Base-by-base conservation (phyloP, 352 stramenopile genomes). In the Discostella stelligera region DNA sequence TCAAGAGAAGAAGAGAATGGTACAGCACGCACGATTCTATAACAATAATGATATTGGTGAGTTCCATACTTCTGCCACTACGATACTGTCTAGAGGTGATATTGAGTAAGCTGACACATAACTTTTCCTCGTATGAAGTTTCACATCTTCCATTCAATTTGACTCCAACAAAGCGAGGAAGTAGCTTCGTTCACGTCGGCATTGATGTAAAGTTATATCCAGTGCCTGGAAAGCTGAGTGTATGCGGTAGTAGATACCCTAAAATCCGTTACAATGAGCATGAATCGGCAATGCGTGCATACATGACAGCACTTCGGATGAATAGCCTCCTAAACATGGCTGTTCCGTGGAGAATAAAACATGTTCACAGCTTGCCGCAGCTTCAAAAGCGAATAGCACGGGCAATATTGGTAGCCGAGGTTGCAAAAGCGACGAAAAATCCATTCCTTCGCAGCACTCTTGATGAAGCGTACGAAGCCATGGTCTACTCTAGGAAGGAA, bases 21-120 rank as follows among this genome's bases (percentile, higher is more conserved):
- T 90, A 16, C 84, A 89, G 60, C 68, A 81, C 65, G 79, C 77
- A 39, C 62, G 82, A 53, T 84, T 88, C 61, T 79, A 78, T 50
- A 90, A 90, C 55, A 72, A 25, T 30, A 74, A 80, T 73, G 79
- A 89, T 71, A 41, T 80, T 60, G 64, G 69, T 84, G 56, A 83
- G 68, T 73, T 37, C 37, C 39, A 74, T 49, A 23, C 18, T 54
- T 1, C 18, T 56, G 23, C 16, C 20, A 11, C 0, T 0, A 56
- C 23, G 11, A 30, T 30, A 30, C 49, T 56, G 6, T 14, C 23
- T 27, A 54, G 1, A 11, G 13, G 1, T 30, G 23, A 56, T 32
- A 6, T 30, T 27, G 14, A 16, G 20, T 55, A 14, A 54, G 25
- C 59, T 66, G 37, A 55, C n/a, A 66, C 48, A 44, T 64, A 9